Evolutionary conservation across 306 rosid genomes (phyloP).

Genomic region (Luffa acutangula): DNA sequence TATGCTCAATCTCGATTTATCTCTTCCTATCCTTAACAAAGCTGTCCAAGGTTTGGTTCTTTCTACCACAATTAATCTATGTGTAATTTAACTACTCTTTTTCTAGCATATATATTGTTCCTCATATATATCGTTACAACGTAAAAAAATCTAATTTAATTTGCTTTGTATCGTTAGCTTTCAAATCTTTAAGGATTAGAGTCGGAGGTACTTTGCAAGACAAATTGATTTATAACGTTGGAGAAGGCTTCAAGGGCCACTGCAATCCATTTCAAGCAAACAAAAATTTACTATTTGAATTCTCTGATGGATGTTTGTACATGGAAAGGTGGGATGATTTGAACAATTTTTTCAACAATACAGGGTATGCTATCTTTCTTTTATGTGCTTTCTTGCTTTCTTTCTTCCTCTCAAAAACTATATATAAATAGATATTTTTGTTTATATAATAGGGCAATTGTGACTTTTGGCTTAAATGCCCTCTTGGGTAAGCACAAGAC

Average conservation of each 20-base stretch:
- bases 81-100: too few species aligned
- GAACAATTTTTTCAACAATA: too few species aligned
- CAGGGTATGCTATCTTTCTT: neutral
- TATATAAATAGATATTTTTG: too few species aligned
- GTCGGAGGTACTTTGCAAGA: too few species aligned
- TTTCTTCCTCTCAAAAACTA: too few species aligned
- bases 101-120: too few species aligned
- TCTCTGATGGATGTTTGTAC: slow-evolving; percentile 60
- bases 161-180: slow-evolving; percentile 29
- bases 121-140: too few species aligned
- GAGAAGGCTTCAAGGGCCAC: slow-evolving; percentile 33
- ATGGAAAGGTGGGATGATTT: too few species aligned
- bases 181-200: slow-evolving; percentile 22
- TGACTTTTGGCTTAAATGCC: slow-evolving; percentile 83
- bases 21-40: slow-evolving; percentile 57
- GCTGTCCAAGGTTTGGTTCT: slow-evolving; percentile 25
- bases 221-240: slow-evolving; percentile 12
- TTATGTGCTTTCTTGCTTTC: too few species aligned
- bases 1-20: slow-evolving; percentile 21
- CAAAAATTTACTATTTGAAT: slow-evolving; percentile 61
- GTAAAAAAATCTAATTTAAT: too few species aligned
- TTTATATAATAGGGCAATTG: slow-evolving; percentile 28
- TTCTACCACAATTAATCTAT: too few species aligned
- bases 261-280: slow-evolving; percentile 55
- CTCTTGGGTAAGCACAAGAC: slow-evolving; percentile 49